Base-by-base conservation (phyloP, 768 basidiomycete genomes). In the Agrocybe chaxingu region DNA sequence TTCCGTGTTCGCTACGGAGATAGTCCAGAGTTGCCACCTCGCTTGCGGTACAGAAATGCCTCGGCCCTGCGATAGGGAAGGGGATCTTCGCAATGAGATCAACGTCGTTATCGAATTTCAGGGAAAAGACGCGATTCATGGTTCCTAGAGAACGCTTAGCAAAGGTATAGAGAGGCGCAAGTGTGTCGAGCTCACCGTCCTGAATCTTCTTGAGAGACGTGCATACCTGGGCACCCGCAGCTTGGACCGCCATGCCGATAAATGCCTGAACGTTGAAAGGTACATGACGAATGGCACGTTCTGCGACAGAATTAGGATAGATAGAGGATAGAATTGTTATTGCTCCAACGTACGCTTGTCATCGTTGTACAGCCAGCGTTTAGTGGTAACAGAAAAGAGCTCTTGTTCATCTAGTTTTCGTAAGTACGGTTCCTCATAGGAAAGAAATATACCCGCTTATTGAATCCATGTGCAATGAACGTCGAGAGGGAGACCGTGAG, bases 1-100 rank as follows among this genome's bases (percentile, higher is more conserved):
- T 42, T 2, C 51, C 52, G 10, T 62, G 53, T 3, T 36, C 47
- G 18, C 48, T 55, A 18, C 61, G 63, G 6, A 59, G 50, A 49
- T 55, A 68, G 45, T 66, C 60, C 53, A 67, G 56, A 0, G 66
- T 68, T 12, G 67, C 67, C 8, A 67, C 66, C 49, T 69, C 67
- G 46, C 66, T 67, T 2, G 59, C 60, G 7, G 64, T 66, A 8
- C 40, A 36, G 40, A 55, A 48, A 44, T 57, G 57, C 3, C 38
- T 46, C 1, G 62, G 66, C 8, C 61, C 64, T 12, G 57, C 56
- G 13, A 57, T 35, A 16, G 59, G 54, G 36, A 54, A 60, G 6
- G 67, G 66, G 10, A 68, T 51, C 19, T 58, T 57, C 8, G 59
- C 63, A 38, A 68, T 59, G 19, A 63, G 42, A 24, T 62, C 55